These are phyloP conservation scores for Podospora australis DNA, from an alignment of 495 filamentous ascomycete species.

Conservation along the genomic window DNA sequence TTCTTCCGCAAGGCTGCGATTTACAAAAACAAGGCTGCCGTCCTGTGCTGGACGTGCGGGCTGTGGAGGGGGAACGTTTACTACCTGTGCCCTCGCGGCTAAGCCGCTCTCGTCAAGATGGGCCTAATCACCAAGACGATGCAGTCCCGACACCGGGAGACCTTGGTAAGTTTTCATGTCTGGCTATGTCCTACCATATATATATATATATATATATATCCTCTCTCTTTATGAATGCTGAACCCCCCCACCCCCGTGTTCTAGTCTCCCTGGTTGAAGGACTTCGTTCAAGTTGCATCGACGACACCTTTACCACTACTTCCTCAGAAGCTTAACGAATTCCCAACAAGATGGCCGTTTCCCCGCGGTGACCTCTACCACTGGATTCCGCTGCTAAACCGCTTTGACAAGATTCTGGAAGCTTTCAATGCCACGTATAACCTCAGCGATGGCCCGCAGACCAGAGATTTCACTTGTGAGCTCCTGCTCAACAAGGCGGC, in stretches of 20 bases:
- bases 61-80: conserved; percentile 44
- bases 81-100: conserved; percentile 40
- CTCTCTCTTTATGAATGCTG: too few species aligned
- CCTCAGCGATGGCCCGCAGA: conserved; percentile 75
- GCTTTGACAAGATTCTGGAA: conserved; percentile 85
- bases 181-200: conserved; percentile 7
- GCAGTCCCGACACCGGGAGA: conserved; percentile 87
- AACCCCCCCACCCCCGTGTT: too few species aligned
- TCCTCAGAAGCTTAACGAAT: conserved; percentile 66
- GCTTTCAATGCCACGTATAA: conserved; percentile 75
- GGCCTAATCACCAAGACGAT: conserved; percentile 96
- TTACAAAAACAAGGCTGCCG: conserved; percentile 29
- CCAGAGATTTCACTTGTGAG: conserved; percentile 59
- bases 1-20: conserved; percentile 20
- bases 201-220: not conserved
- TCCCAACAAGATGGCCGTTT: conserved; percentile 87
- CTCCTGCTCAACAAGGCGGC: conserved; percentile 50
- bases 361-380: conserved; percentile 97
- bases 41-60: conserved; percentile 31
- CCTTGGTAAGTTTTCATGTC: conserved; percentile 59
- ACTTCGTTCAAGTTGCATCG: conserved; percentile 64
- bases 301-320: conserved; percentile 68
- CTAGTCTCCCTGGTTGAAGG: conserved; percentile 78
- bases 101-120: conserved; percentile 60
- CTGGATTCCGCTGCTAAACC: conserved; percentile 92